Conservation (phyloP, 108 stramenopile species). For the Pseudonitzschia pungens region DNA sequence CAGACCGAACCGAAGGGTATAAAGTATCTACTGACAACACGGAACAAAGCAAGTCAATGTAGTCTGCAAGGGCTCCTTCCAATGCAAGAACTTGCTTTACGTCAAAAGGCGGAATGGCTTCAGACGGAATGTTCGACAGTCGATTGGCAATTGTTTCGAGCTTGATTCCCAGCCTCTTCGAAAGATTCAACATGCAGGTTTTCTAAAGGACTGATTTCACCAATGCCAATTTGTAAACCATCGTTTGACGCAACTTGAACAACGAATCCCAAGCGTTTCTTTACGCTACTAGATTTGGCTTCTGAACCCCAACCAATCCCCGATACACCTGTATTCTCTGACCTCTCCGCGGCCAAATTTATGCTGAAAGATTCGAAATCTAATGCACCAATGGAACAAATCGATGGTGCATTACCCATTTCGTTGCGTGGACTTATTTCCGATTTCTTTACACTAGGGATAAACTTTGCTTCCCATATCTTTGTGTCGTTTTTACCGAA, state of each 20-base stretch:
- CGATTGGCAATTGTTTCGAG: constrained; percentile 42
- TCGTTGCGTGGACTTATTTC: not conserved
- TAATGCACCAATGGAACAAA: constrained; percentile 26
- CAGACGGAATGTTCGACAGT: constrained; percentile 21
- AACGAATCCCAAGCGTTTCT: constrained; percentile 59
- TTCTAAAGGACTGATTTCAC: constrained; percentile 74
- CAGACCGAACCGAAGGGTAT: constrained; percentile 59
- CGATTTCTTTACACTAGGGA: not conserved
- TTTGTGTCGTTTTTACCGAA: constrained; percentile 1
- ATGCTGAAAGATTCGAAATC: constrained; percentile 70
- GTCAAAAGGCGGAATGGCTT: constrained; percentile 40
- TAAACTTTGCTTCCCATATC: constrained; percentile 9
- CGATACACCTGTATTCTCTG: constrained; percentile 39
- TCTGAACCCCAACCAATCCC: constrained; percentile 79
- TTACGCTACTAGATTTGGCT: constrained; percentile 32
- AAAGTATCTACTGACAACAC: constrained; percentile 32
- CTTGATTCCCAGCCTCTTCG: constrained; percentile 55
- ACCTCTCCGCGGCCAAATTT: constrained; percentile 31
- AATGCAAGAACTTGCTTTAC: constrained; percentile 44
- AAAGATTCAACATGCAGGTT: constrained; percentile 75
- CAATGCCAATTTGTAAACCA: constrained; percentile 66
- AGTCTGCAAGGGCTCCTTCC: constrained; percentile 51
- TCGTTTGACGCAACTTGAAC: constrained; percentile 63
- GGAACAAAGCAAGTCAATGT: constrained; percentile 39
- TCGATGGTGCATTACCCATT: not conserved